These are phyloP conservation scores for Spinacia oleracea DNA, from an alignment of 179 eudicot species.

Conservation along the genomic window DNA sequence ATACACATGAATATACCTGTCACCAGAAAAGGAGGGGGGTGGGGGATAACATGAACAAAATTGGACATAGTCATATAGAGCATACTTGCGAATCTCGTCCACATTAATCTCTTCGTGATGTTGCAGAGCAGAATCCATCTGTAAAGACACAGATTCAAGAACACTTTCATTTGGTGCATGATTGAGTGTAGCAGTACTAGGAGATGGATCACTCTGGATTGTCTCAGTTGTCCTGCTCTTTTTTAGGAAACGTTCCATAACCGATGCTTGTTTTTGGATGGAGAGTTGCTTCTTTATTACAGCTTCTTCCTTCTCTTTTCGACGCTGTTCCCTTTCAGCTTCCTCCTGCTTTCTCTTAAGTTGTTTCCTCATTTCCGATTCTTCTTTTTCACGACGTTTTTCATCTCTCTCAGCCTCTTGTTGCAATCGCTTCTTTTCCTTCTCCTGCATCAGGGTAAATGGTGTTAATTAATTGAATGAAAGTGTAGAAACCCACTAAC, in stretches of 20 bases:
- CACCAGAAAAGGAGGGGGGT: too few relatives aligned
- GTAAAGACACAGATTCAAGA: constrained; percentile 44
- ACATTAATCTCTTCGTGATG: constrained; percentile 37
- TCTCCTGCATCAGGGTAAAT: constrained; percentile 55
- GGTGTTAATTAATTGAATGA: neutral
- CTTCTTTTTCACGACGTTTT: constrained; percentile 76
- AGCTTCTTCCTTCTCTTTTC: constrained; percentile 87
- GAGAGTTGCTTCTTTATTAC: constrained; percentile 65
- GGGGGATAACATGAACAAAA: neutral
- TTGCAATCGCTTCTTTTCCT: constrained; percentile 70
- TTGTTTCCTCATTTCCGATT: constrained; percentile 60
- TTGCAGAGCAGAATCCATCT: constrained; percentile 70
- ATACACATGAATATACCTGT: neutral
- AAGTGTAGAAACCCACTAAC: neutral
- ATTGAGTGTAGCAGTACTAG: constrained; percentile 30
- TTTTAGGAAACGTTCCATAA: constrained; percentile 87
- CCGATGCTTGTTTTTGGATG: constrained; percentile 82
- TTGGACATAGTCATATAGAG: neutral
- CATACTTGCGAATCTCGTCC: constrained; percentile 65
- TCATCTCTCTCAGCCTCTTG: constrained; percentile 86
- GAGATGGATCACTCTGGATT: constrained; percentile 37
- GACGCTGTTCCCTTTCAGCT: constrained; percentile 75
- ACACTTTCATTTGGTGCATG: constrained; percentile 22
- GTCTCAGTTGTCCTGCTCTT: constrained; percentile 49
- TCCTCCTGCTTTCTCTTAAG: constrained; percentile 81